Evolutionary conservation across 345 rosid species (phyloP).

Genomic region (Noccaea caerulescens): DNA sequence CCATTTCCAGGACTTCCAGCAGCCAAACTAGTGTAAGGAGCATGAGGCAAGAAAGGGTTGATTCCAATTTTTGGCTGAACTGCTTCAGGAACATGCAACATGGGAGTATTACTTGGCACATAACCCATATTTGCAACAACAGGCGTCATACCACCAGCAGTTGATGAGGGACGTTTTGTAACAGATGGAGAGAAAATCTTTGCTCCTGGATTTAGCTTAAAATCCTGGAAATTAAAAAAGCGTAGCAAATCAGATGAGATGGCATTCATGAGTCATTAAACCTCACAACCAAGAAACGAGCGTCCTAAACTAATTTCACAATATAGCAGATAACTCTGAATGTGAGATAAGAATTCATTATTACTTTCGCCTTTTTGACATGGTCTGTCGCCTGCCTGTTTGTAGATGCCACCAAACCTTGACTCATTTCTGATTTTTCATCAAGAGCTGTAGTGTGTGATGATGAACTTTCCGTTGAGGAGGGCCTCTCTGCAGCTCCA

Average conservation of each 20-base stretch:
- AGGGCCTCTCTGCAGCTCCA: slow-evolving; percentile 29
- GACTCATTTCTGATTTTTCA: slow-evolving; percentile 44
- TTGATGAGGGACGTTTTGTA: slow-evolving; percentile 50
- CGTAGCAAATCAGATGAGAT: slow-evolving; percentile 9
- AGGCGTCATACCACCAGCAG: slow-evolving; percentile 48
- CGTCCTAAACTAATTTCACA: slow-evolving; percentile 8
- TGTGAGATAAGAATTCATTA: neutral
- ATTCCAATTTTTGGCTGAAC: slow-evolving; percentile 61
- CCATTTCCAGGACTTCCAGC: slow-evolving; percentile 54
- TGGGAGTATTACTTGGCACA: slow-evolving; percentile 57
- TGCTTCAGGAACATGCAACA: slow-evolving; percentile 53
- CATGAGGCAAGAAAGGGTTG: slow-evolving; percentile 56
- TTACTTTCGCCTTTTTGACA: slow-evolving; percentile 64
- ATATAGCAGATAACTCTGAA: neutral
- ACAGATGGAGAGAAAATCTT: slow-evolving; percentile 75
- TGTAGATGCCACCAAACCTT: slow-evolving; percentile 46
- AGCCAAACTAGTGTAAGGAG: slow-evolving; percentile 56
- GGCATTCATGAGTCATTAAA: slow-evolving; percentile 10
- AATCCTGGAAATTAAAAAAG: slow-evolving; percentile 56
- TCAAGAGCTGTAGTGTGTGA: slow-evolving; percentile 28
- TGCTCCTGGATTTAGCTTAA: slow-evolving; percentile 89
- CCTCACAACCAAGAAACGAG: slow-evolving; percentile 16
- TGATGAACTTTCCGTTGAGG: slow-evolving; percentile 22
- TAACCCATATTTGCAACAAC: slow-evolving; percentile 55
- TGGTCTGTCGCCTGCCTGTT: slow-evolving; percentile 38